Percentiles rank a stretch among this genome's conserved stretches.
Conservation (phyloP, 495 filamentous ascomycete species). For the Oidiodendron maius region DNA sequence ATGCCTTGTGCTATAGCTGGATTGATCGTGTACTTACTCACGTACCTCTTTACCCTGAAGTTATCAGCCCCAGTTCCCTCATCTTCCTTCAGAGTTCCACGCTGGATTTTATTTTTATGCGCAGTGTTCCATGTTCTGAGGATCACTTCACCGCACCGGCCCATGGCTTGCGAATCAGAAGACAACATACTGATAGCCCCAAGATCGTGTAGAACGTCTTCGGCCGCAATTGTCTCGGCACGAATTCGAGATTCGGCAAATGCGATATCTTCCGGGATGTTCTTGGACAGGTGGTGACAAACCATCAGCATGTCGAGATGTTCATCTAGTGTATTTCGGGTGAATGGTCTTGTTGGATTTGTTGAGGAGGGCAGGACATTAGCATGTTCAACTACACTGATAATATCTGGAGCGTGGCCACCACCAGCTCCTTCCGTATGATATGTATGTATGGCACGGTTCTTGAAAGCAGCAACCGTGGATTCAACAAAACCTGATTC, state of each 20-base stretch:
- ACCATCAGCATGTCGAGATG: conserved; percentile 99
- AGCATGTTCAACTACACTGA: conserved; percentile 82
- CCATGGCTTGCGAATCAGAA: conserved; percentile 96
- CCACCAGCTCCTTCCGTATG: conserved; percentile 97
- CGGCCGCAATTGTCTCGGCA: conserved; percentile 93
- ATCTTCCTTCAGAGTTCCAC: conserved; percentile 73
- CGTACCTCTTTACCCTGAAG: conserved; percentile 86
- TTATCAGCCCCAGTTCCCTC: conserved; percentile 82
- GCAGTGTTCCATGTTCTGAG: conserved; percentile 96
- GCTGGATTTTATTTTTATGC: conserved; percentile 93
- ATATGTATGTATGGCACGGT: conserved; percentile 93
- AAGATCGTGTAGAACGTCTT: conserved; percentile 93
- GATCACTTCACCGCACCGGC: conserved; percentile 91
- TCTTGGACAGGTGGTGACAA: conserved; percentile 87
- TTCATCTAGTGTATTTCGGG: conserved; percentile 89
- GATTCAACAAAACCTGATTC: conserved; percentile 96
- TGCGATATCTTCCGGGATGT: conserved; percentile 93
- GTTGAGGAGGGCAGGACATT: conserved; percentile 91
- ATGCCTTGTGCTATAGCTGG: conserved; percentile 92
- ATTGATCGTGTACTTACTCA: conserved; percentile 98
- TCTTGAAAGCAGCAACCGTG: conserved; percentile 80
- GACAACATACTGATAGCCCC: conserved; percentile 99
- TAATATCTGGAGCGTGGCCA: conserved; percentile 96
- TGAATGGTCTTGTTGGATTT: conserved; percentile 92
- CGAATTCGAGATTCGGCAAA: conserved; percentile 95